These are phyloP conservation scores for Nicotiana paniculata DNA, from an alignment of 257 asterid species.

Conservation along the genomic window DNA sequence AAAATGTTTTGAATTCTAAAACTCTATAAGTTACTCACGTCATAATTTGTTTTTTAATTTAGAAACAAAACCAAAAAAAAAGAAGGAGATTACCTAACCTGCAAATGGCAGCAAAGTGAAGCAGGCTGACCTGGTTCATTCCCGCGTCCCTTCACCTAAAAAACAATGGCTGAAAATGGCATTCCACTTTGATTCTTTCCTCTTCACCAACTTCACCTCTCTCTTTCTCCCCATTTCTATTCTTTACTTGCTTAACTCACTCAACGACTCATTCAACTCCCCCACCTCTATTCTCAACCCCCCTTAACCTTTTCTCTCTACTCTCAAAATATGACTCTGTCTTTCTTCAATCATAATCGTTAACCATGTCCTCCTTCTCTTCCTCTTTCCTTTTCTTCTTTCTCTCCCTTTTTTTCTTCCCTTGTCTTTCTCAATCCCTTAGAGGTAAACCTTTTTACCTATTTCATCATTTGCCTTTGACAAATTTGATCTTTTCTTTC, in stretches of 20 bases:
- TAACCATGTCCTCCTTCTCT: slow-evolving; percentile 11
- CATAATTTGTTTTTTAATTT: not conserved
- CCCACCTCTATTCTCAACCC: not conserved
- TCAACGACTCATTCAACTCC: slow-evolving; percentile 28
- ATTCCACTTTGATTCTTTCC: slow-evolving; percentile 19
- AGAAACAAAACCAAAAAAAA: no score
- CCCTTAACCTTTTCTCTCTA: not conserved
- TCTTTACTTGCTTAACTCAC: slow-evolving; percentile 18
- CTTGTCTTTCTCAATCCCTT: slow-evolving; percentile 36
- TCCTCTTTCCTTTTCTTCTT: slow-evolving; percentile 22
- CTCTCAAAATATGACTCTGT: not conserved
- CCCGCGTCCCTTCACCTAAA: not conserved
- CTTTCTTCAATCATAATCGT: slow-evolving; percentile 18
- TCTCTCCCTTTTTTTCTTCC: slow-evolving; percentile 23
- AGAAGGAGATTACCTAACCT: not conserved
- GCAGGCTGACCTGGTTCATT: slow-evolving; percentile 10
- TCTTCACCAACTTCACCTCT: slow-evolving; percentile 30
- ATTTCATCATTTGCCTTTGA: not conserved
- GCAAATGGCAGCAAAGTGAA: slow-evolving; percentile 5
- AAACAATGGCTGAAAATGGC: not conserved
- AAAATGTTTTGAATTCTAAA: not conserved
- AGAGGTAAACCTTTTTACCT: slow-evolving; percentile 33
- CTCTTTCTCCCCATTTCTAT: not conserved
- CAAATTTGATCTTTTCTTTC: not conserved
- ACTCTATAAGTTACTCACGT: not conserved